Evolutionary conservation across 768 basidiomycete species (phyloP).

Genomic region (Strobilomyces confusus): DNA sequence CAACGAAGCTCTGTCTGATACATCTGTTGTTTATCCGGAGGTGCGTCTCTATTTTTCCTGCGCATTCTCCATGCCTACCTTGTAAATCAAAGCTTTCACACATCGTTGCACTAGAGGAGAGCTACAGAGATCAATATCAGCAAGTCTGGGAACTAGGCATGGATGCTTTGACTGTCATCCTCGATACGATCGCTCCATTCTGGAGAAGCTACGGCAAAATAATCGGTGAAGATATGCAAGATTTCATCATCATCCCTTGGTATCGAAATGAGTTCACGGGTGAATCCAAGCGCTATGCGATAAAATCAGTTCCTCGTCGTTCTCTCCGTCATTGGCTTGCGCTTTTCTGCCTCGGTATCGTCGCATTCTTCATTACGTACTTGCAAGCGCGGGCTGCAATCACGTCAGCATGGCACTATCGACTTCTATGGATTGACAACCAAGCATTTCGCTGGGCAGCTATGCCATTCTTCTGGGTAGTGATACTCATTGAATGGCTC

Average conservation of each 20-base stretch:
- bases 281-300: conserved; percentile 62
- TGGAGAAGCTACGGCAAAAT: conserved; percentile 80
- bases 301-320: conserved; percentile 54
- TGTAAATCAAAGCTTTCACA: conserved; percentile 51
- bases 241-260: conserved; percentile 77
- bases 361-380: conserved; percentile 45
- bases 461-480: conserved; percentile 61
- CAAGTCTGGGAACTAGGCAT: conserved; percentile 80
- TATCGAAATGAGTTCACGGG: conserved; percentile 85
- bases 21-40: conserved; percentile 77
- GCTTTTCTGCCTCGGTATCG: conserved; percentile 48
- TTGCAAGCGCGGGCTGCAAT: conserved; percentile 59
- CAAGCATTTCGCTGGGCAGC: conserved; percentile 60
- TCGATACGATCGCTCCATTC: conserved; percentile 74
- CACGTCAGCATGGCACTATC: conserved; percentile 49
- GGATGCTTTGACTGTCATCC: conserved; percentile 69
- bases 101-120: conserved; percentile 70
- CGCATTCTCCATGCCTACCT: conserved; percentile 1
- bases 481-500: conserved; percentile 62
- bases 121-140: conserved; percentile 75
- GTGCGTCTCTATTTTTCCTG: conserved; percentile 34
- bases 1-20: conserved; percentile 59
- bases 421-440: conserved; percentile 55
- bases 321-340: conserved; percentile 68
- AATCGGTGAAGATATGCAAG: conserved; percentile 76